These are phyloP conservation scores for Ogataea populi-albae DNA, from an alignment of 805 yeast genomes.

Conservation along the genomic window DNA sequence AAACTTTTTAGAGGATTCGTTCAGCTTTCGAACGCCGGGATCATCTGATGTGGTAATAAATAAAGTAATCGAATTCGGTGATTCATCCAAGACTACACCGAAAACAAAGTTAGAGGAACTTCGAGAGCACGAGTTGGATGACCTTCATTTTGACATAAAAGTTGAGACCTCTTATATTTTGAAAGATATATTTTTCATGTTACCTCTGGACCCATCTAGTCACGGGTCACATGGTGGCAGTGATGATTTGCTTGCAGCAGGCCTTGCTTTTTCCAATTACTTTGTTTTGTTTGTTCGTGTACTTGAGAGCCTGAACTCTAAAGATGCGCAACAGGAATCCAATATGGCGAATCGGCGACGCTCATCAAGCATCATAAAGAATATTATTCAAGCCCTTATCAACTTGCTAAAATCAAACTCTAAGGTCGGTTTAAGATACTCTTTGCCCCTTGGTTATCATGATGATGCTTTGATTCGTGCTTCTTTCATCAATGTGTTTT, in stretches of 20 bases:
- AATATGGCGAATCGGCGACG: constrained; percentile 44
- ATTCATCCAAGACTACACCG: constrained; percentile 3
- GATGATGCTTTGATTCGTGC: constrained; percentile 60
- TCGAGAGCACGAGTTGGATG: constrained; percentile 25
- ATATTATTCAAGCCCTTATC: constrained; percentile 62
- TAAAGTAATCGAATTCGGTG: constrained; percentile 12
- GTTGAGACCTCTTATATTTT: constrained; percentile 59
- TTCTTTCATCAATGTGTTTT: constrained; percentile 75
- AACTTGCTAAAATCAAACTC: constrained; percentile 70
- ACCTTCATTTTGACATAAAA: constrained; percentile 29
- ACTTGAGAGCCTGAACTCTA: constrained; percentile 41
- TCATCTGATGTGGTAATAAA: constrained; percentile 33
- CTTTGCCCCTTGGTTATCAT: constrained; percentile 77
- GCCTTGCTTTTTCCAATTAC: constrained; percentile 64
- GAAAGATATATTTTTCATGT: constrained; percentile 50
- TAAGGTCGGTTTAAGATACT: constrained; percentile 72
- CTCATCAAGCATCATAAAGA: constrained; percentile 53
- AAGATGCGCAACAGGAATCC: constrained; percentile 9
- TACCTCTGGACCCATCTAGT: constrained; percentile 60
- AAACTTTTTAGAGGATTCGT: constrained; percentile 34
- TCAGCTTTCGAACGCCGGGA: constrained; percentile 13
- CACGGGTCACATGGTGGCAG: constrained; percentile 34
- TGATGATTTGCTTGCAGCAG: constrained; percentile 29
- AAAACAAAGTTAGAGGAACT: constrained; percentile 15
- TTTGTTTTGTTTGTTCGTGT: constrained; percentile 59